A percentile compares a stretch with the other conserved stretches of the same genome.
phyloP scores from a whole-genome alignment of 2,329 filamentous ascomycete genomes.

The Talaromyces verruculosus region DNA sequence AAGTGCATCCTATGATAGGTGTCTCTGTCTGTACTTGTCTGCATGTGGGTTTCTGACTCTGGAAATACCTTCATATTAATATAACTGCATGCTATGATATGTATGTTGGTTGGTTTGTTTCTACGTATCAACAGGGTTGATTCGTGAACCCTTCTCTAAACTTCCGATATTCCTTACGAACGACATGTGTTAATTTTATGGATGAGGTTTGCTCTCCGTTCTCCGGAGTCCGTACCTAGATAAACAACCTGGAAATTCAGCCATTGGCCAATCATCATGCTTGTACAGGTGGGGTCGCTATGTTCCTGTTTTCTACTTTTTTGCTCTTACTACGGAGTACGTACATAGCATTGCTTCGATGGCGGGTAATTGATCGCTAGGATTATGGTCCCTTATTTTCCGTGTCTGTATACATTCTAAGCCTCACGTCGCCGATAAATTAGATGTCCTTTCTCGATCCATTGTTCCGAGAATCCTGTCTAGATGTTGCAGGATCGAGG shows the following conservation, averaged over 20 bases:
- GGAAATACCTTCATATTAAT: constrained; percentile 7
- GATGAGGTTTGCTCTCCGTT: background rate
- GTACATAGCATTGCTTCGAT: background rate
- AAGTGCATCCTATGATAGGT: background rate
- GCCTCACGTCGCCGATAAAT: background rate
- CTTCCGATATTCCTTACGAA: background rate
- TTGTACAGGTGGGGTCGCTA: background rate
- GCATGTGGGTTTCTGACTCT: background rate
- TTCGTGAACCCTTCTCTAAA: background rate
- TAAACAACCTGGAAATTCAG: background rate
- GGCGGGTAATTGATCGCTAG: background rate
- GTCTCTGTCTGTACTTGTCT: background rate
- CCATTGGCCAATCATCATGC: constrained; percentile 2
- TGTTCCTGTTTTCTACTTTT: background rate
- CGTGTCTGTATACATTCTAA: background rate
- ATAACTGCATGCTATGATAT: background rate
- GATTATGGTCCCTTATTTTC: background rate
- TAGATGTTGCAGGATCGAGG: background rate
- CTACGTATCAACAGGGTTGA: background rate
- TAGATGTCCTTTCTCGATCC: background rate
- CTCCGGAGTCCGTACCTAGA: background rate
- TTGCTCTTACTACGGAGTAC: background rate
- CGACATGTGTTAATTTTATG: background rate
- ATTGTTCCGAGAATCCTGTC: background rate
- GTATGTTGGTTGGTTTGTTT: background rate